A percentile compares a stretch with the other conserved stretches of the same genome.
Evolutionary conservation across 345 rosid genomes (phyloP).

Genomic region (Citrus unshiu): DNA sequence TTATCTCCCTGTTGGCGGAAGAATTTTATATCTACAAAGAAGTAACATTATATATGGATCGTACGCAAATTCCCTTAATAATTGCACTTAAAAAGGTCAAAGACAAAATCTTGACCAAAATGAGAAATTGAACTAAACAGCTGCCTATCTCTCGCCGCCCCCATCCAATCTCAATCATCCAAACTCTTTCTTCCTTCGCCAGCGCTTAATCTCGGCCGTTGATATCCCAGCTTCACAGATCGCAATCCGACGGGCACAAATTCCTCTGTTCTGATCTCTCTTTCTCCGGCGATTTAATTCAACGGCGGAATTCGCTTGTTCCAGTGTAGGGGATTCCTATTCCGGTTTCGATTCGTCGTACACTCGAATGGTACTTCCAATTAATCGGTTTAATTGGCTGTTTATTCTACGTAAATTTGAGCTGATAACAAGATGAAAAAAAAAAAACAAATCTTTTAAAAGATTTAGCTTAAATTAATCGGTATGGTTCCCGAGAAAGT

Average conservation of each 20-base stretch:
- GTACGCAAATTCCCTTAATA: background rate
- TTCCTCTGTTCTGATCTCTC: background rate
- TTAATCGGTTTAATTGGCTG: background rate
- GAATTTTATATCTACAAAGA: background rate
- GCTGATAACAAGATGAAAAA: background rate
- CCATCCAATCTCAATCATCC: background rate
- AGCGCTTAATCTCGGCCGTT: slow-evolving; percentile 1
- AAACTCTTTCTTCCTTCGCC: background rate
- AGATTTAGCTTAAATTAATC: background rate
- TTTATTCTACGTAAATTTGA: background rate
- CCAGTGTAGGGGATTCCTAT: background rate
- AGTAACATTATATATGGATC: background rate
- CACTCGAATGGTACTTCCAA: background rate
- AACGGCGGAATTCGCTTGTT: background rate
- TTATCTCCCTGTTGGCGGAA: too few relatives aligned
- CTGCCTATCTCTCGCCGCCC: background rate
- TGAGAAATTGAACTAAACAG: too few relatives aligned
- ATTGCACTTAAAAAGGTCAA: background rate
- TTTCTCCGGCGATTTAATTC: background rate
- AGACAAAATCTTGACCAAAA: background rate
- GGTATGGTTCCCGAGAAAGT: background rate
- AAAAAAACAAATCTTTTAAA: background rate
- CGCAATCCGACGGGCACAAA: background rate
- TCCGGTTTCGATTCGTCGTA: background rate
- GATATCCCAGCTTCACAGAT: background rate